Conservation (phyloP, 2,329 filamentous ascomycete genomes). For the Neonectria punicea region DNA sequence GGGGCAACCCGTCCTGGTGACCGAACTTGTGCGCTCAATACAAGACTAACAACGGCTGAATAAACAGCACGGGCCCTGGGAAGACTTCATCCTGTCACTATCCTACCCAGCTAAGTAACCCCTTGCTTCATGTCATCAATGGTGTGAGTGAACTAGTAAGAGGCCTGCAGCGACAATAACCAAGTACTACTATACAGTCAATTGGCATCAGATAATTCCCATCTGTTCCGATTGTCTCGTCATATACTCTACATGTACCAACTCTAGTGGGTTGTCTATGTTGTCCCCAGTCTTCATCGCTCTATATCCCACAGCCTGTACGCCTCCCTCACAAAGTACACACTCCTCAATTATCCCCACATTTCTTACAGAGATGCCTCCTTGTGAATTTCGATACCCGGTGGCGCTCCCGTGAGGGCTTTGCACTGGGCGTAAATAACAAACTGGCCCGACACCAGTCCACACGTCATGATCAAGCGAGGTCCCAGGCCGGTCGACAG, state of each 20-base stretch:
- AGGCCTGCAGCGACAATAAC: too few species aligned
- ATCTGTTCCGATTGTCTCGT: not conserved
- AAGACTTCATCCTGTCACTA: not conserved
- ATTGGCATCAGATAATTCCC: not conserved
- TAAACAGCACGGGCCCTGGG: slow-evolving; percentile 1
- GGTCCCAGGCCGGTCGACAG: slow-evolving; percentile 60
- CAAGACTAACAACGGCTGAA: not conserved
- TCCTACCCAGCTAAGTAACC: not conserved
- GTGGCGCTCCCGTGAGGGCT: slow-evolving; percentile 61
- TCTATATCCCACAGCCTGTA: not conserved
- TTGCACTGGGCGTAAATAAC: slow-evolving; percentile 67
- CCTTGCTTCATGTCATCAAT: not conserved
- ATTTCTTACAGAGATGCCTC: slow-evolving; percentile 47
- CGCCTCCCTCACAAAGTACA: slow-evolving; percentile 14
- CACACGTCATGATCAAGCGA: slow-evolving; percentile 64
- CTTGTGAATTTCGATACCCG: slow-evolving; percentile 64
- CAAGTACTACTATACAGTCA: too few species aligned
- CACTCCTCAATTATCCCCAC: slow-evolving; percentile 16
- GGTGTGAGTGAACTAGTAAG: too few species aligned
- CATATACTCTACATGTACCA: not conserved
- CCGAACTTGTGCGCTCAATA: not conserved
- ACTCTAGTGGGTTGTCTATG: not conserved
- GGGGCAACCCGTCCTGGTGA: not conserved
- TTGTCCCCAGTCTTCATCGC: not conserved
- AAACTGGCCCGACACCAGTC: slow-evolving; percentile 63